Percentiles rank a stretch among this genome's conserved stretches.
phyloP scores from a whole-genome alignment of 2,329 filamentous ascomycete species.

The Colletotrichum destructivum region DNA sequence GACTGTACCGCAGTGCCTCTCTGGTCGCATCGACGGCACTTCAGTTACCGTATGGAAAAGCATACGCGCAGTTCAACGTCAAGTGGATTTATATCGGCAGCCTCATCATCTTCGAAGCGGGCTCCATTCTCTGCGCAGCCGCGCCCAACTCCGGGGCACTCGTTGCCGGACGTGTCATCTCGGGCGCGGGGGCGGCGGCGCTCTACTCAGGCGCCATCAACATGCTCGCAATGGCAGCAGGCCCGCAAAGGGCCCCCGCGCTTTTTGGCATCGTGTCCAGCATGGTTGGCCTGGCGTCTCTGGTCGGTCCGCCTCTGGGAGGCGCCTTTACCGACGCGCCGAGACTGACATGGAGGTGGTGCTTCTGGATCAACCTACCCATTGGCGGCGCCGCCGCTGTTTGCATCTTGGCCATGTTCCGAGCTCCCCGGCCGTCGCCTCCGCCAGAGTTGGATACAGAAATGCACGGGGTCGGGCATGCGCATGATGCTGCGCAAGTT shows the following conservation, averaged over 20 bases:
- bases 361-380: slow-evolving; percentile 35
- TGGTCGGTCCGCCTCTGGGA: slow-evolving; percentile 52
- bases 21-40: slow-evolving; percentile 38
- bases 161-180: slow-evolving; percentile 67
- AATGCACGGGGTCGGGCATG: too few species aligned
- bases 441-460: slow-evolving; percentile 53
- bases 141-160: slow-evolving; percentile 64
- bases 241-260: slow-evolving; percentile 55
- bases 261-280: slow-evolving; percentile 65
- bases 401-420: slow-evolving; percentile 1
- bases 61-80: slow-evolving; percentile 69
- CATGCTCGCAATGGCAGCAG: slow-evolving; percentile 57
- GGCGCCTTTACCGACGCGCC: slow-evolving; percentile 53
- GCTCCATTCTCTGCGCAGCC: slow-evolving; percentile 59
- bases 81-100: slow-evolving; percentile 62
- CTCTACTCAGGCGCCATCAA: slow-evolving; percentile 66
- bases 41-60: slow-evolving; percentile 67
- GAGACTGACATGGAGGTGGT: slow-evolving; percentile 54
- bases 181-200: slow-evolving; percentile 66
- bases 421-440: slow-evolving; percentile 45
- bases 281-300: slow-evolving; percentile 60
- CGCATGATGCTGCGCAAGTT: too few species aligned
- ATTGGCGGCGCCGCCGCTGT: slow-evolving; percentile 10
- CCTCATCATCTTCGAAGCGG: slow-evolving; percentile 60
- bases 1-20: slow-evolving; percentile 15